phyloP scores from a whole-genome alignment of 768 basidiomycete species.

The Ramaria sp. region DNA sequence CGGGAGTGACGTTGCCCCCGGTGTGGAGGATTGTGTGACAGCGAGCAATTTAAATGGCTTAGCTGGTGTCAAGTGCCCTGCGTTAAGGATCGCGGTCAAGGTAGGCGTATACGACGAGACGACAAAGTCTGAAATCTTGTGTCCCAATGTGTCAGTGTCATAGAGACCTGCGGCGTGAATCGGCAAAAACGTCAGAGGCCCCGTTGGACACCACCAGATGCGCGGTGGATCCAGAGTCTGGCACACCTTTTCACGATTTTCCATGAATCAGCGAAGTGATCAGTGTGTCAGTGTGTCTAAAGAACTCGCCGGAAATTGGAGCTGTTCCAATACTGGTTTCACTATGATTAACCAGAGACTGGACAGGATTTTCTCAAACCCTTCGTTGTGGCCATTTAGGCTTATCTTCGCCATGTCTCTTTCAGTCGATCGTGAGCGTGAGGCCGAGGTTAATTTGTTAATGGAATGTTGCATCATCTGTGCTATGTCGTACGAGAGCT shows the following conservation, averaged over 20 bases:
- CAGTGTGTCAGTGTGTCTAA: background rate
- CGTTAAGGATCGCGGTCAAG: conserved; percentile 13
- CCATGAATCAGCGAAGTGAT: background rate
- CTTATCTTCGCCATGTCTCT: background rate
- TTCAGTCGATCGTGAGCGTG: conserved; percentile 2
- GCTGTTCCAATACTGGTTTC: conserved; percentile 5
- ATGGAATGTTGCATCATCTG: background rate
- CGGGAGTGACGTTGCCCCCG: background rate
- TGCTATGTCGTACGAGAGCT: conserved; percentile 1
- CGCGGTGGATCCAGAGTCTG: background rate
- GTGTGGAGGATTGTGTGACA: background rate
- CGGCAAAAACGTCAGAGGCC: conserved; percentile 20
- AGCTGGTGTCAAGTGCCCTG: background rate
- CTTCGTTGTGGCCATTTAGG: too few relatives aligned
- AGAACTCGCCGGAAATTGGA: background rate
- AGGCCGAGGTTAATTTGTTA: background rate
- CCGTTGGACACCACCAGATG: conserved; percentile 22
- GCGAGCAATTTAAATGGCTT: background rate
- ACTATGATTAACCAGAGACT: conserved; percentile 5
- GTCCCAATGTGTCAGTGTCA: background rate
- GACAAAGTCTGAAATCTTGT: conserved; percentile 14
- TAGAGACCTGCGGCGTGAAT: conserved; percentile 25
- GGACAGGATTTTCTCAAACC: background rate
- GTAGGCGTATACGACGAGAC: conserved; percentile 23
- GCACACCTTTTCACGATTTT: background rate